phyloP scores from a whole-genome alignment of 1,139 yeast species.

The Protomyces inundatus region DNA sequence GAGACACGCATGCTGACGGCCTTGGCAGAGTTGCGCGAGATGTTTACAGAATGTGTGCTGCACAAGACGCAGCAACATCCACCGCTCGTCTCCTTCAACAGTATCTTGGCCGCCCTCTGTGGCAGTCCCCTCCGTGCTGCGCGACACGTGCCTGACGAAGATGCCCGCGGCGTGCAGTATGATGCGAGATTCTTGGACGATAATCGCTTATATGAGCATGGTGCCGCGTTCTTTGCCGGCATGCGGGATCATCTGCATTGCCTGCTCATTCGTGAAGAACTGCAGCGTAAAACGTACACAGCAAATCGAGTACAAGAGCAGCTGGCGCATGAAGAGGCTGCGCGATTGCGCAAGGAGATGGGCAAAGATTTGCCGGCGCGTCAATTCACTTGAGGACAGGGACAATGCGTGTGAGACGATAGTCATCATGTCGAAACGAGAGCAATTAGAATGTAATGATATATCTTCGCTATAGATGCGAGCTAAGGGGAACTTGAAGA shows the following conservation, averaged over 20 bases:
- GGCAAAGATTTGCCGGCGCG: neutral
- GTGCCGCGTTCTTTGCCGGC: neutral
- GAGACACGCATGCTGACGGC: conserved; percentile 1
- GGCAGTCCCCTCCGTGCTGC: conserved; percentile 20
- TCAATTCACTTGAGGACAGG: no score
- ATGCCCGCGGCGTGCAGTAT: conserved; percentile 6
- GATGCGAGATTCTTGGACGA: conserved; percentile 3
- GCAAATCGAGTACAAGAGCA: neutral
- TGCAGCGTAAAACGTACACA: neutral
- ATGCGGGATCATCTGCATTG: conserved; percentile 11
- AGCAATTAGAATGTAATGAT: no score
- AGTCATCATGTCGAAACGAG: no score
- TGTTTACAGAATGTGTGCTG: conserved; percentile 1
- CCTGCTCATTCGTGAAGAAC: conserved; percentile 3
- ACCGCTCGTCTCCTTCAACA: conserved; percentile 8
- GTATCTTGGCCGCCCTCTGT: conserved; percentile 5
- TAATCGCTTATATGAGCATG: conserved; percentile 9
- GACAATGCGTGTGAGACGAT: no score
- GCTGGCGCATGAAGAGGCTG: neutral
- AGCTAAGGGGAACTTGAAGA: no score
- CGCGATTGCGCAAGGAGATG: neutral
- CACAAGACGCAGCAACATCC: conserved; percentile 6
- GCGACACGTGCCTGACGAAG: conserved; percentile 1
- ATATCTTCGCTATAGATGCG: no score
- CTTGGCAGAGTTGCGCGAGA: neutral